phyloP scores from a whole-genome alignment of 345 rosid genomes.

The Punica granatum region DNA sequence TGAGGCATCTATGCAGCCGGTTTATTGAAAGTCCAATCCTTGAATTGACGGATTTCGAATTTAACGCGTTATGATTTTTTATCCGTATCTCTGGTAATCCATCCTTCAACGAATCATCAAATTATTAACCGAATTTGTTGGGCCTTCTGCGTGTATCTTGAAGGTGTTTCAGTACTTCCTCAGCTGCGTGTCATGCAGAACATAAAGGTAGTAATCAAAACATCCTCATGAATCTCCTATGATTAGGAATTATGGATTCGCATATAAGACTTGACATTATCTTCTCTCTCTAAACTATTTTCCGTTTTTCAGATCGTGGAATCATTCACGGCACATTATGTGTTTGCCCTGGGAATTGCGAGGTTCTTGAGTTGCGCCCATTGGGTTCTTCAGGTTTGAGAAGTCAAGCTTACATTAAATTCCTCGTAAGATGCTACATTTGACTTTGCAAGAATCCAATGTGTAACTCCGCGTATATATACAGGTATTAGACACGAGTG shows the following conservation, averaged over 20 bases:
- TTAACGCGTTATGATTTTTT: no score
- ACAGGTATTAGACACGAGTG: slow-evolving; percentile 86
- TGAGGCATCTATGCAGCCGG: no score
- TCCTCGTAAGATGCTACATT: neutral
- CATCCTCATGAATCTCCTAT: neutral
- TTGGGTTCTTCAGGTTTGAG: slow-evolving; percentile 96
- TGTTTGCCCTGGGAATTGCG: slow-evolving; percentile 94
- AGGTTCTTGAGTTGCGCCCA: slow-evolving; percentile 99
- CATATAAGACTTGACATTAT: no score
- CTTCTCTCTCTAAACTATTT: neutral
- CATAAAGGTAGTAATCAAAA: slow-evolving; percentile 53
- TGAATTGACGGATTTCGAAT: no score
- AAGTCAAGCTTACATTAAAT: neutral
- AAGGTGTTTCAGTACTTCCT: slow-evolving; percentile 93
- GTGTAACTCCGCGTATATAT: neutral
- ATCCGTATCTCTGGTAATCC: slow-evolving; percentile 45
- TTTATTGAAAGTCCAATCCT: no score
- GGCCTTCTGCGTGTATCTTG: slow-evolving; percentile 95
- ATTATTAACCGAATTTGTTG: slow-evolving; percentile 69
- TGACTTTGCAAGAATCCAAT: neutral
- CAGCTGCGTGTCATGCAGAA: slow-evolving; percentile 98
- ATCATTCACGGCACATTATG: slow-evolving; percentile 99
- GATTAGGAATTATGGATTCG: no score
- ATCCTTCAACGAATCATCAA: slow-evolving; percentile 91
- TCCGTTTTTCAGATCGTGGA: slow-evolving; percentile 72